phyloP scores from a whole-genome alignment of 2,329 filamentous ascomycete genomes.

The Fusarium humuli region DNA sequence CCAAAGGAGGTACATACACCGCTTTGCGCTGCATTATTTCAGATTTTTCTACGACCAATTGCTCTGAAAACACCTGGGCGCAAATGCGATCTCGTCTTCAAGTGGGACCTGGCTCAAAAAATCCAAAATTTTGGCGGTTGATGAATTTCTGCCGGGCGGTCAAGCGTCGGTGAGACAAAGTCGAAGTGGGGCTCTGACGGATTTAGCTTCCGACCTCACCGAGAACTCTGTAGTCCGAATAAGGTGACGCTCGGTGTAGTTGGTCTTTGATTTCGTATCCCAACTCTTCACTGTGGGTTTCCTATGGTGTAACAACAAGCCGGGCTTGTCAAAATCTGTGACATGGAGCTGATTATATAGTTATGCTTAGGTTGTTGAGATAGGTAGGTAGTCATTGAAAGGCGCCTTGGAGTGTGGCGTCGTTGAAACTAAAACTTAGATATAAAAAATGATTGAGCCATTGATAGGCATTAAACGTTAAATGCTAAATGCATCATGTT shows the following conservation, averaged over 20 bases:
- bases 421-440: not conserved
- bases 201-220: slow-evolving; percentile 8
- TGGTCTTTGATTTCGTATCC: not conserved
- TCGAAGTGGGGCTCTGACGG: slow-evolving; percentile 26
- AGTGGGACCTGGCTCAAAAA: slow-evolving; percentile 45
- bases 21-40: slow-evolving; percentile 70
- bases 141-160: slow-evolving; percentile 56
- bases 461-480: not conserved
- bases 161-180: slow-evolving; percentile 20
- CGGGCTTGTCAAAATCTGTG: not conserved
- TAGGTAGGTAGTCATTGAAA: not conserved
- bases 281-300: not conserved
- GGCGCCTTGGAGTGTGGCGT: not conserved
- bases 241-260: not conserved
- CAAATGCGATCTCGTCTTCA: slow-evolving; percentile 45
- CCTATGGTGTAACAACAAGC: not conserved
- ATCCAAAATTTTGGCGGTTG: slow-evolving; percentile 56
- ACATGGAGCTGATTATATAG: not conserved
- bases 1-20: slow-evolving; percentile 54
- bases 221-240: not conserved
- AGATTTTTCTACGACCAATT: slow-evolving; percentile 44
- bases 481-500: not conserved
- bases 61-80: slow-evolving; percentile 46
- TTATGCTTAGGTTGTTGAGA: not conserved
- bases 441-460: not conserved